Percentiles rank a stretch among this genome's conserved stretches.
Evolutionary conservation across 2,329 filamentous ascomycete species (phyloP).

Genomic region (Curvularia spicifera): DNA sequence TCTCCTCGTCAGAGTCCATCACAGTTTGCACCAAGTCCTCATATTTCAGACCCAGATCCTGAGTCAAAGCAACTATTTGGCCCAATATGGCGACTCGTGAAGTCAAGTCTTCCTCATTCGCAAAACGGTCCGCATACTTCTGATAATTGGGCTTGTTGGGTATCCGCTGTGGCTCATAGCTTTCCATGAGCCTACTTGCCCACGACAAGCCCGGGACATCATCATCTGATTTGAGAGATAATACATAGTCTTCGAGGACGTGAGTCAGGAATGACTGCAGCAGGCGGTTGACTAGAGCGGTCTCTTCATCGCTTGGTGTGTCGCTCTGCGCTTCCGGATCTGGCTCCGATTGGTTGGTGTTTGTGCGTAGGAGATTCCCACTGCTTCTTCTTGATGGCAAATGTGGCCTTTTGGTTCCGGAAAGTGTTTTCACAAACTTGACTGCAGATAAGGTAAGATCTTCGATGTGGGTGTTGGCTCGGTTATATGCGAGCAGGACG

Average conservation of each 20-base stretch:
- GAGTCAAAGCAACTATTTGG: slow-evolving; percentile 71
- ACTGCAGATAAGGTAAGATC: slow-evolving; percentile 74
- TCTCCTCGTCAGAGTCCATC: slow-evolving; percentile 48
- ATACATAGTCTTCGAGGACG: slow-evolving; percentile 75
- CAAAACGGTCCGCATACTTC: slow-evolving; percentile 69
- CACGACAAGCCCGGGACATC: slow-evolving; percentile 59
- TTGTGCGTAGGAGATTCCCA: slow-evolving; percentile 50
- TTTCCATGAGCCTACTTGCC: slow-evolving; percentile 69
- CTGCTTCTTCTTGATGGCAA: slow-evolving; percentile 65
- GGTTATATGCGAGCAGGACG: slow-evolving; percentile 69
- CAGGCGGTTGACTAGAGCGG: slow-evolving; percentile 66
- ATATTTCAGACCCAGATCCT: slow-evolving; percentile 60
- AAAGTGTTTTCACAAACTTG: slow-evolving; percentile 72
- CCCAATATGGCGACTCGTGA: slow-evolving; percentile 72
- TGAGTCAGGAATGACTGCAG: slow-evolving; percentile 81
- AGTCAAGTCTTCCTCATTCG: slow-evolving; percentile 66
- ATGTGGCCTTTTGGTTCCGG: slow-evolving; percentile 70
- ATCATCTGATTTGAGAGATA: slow-evolving; percentile 53
- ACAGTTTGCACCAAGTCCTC: slow-evolving; percentile 57
- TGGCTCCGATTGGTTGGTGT: slow-evolving; percentile 50
- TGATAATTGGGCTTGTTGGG: slow-evolving; percentile 62
- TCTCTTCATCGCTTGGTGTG: slow-evolving; percentile 59
- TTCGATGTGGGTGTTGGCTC: slow-evolving; percentile 61
- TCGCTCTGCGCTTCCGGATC: slow-evolving; percentile 64
- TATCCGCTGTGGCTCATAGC: slow-evolving; percentile 67